Conservation (phyloP, 2,329 filamentous ascomycete species). For the Chalaropsis ovoidea region DNA sequence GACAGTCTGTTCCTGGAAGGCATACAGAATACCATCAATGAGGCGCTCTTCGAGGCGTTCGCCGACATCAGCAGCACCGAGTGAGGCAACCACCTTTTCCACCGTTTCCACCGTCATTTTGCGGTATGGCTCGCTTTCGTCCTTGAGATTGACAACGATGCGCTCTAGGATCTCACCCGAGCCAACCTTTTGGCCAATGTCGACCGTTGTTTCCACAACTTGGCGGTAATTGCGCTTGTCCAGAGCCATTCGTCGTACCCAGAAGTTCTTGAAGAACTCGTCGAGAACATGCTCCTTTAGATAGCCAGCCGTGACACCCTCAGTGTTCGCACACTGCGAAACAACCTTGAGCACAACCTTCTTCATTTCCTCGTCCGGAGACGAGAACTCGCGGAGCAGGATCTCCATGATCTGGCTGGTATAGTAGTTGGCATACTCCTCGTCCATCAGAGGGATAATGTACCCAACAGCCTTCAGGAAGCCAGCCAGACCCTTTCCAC, state of each 20-base stretch:
- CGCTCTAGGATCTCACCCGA: conserved; percentile 89
- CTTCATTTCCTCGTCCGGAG: conserved; percentile 98
- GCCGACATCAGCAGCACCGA: conserved; percentile 88
- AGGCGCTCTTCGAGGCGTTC: conserved; percentile 86
- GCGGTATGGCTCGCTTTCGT: conserved; percentile 93
- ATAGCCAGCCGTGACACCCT: conserved; percentile 89
- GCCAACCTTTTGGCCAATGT: conserved; percentile 95
- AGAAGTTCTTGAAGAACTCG: conserved; percentile 98
- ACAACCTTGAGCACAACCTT: conserved; percentile 97
- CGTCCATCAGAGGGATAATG: conserved; percentile 98
- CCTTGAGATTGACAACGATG: conserved; percentile 90
- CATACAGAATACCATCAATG: conserved; percentile 87
- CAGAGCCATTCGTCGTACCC: conserved; percentile 91
- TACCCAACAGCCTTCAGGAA: conserved; percentile 97
- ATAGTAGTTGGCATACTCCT: conserved; percentile 99
- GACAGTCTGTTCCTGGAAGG: conserved; percentile 96
- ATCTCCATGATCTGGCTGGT: conserved; percentile 99
- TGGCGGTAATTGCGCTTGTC: conserved; percentile 97
- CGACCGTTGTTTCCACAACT: conserved; percentile 95
- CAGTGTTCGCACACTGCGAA: conserved; percentile 86
- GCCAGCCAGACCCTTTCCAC: conserved; percentile 88
- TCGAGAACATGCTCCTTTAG: conserved; percentile 89
- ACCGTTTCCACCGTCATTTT: conserved; percentile 99
- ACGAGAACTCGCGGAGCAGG: conserved; percentile 85
- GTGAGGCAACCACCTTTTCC: conserved; percentile 86